Evolutionary conservation across 176 grass and related monocot genomes (phyloP).

Genomic region (Musa itinerans): DNA sequence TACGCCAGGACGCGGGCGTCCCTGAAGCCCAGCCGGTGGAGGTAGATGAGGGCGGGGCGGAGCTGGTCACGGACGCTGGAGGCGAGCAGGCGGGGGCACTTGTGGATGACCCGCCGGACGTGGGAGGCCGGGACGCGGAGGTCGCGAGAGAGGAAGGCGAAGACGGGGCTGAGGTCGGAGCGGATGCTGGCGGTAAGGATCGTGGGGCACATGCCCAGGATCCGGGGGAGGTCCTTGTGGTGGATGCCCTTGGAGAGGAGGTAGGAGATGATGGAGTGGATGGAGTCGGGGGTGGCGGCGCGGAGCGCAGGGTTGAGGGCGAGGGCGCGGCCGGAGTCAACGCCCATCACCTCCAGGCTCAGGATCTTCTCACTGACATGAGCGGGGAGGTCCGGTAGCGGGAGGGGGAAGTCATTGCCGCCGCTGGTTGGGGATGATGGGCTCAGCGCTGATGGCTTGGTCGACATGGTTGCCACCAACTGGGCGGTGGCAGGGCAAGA

Average conservation of each 20-base stretch:
- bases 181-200: constrained; percentile 42
- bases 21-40: constrained; percentile 33
- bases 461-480: constrained; percentile 10
- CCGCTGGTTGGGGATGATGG: constrained; percentile 27
- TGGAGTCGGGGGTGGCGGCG: constrained; percentile 32
- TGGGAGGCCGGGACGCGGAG: constrained; percentile 21
- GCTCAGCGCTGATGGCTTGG: not conserved
- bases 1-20: constrained; percentile 29
- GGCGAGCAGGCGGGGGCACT: constrained; percentile 52
- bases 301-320: constrained; percentile 46
- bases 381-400: constrained; percentile 23
- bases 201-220: constrained; percentile 37
- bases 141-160: constrained; percentile 27
- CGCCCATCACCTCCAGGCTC: constrained; percentile 16
- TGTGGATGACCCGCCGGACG: constrained; percentile 4
- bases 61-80: constrained; percentile 43
- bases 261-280: constrained; percentile 38
- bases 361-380: constrained; percentile 19
- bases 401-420: constrained; percentile 32
- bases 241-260: constrained; percentile 53
- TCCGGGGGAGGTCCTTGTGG: constrained; percentile 29
- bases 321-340: constrained; percentile 57
- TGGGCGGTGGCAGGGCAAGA: constrained; percentile 4
- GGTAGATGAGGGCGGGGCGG: constrained; percentile 41
- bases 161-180: constrained; percentile 35